phyloP scores from a whole-genome alignment of 148 eudicot species.

The Rhododendron williamsianum region DNA sequence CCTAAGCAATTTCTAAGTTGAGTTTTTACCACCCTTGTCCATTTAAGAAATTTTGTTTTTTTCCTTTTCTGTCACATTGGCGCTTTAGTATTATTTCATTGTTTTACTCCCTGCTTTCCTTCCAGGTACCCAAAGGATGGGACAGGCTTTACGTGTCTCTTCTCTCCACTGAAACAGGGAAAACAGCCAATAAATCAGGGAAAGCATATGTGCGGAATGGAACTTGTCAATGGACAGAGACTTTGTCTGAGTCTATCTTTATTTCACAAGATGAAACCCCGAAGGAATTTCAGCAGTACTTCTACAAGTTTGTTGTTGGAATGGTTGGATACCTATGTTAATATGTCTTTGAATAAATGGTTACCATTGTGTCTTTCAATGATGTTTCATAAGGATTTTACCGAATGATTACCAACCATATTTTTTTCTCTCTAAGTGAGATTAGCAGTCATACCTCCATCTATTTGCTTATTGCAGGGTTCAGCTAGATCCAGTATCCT shows the following conservation, averaged over 20 bases:
- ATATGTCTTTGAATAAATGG: conserved; percentile 1
- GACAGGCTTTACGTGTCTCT: conserved; percentile 67
- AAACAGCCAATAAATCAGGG: conserved; percentile 45
- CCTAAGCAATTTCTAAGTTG: background rate
- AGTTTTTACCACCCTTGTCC: background rate
- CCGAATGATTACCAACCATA: background rate
- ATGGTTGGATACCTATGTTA: conserved; percentile 36
- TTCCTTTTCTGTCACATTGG: background rate
- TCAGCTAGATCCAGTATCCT: conserved; percentile 66
- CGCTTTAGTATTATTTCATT: background rate
- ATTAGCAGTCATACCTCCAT: background rate
- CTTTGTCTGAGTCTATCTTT: conserved; percentile 50
- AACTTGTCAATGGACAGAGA: conserved; percentile 67
- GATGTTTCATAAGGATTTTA: background rate
- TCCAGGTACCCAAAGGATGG: conserved; percentile 89
- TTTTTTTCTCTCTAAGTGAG: background rate
- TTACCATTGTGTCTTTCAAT: background rate
- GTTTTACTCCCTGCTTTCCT: conserved; percentile 8
- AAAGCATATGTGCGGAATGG: conserved; percentile 65
- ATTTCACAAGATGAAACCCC: conserved; percentile 40
- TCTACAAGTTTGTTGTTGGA: conserved; percentile 54
- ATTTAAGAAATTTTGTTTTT: background rate
- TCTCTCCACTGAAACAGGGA: conserved; percentile 59
- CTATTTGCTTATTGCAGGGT: conserved; percentile 38
- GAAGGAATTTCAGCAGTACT: conserved; percentile 38